phyloP scores from a whole-genome alignment of 2,329 filamentous ascomycete genomes.

The Ampelomyces quisqualis region DNA sequence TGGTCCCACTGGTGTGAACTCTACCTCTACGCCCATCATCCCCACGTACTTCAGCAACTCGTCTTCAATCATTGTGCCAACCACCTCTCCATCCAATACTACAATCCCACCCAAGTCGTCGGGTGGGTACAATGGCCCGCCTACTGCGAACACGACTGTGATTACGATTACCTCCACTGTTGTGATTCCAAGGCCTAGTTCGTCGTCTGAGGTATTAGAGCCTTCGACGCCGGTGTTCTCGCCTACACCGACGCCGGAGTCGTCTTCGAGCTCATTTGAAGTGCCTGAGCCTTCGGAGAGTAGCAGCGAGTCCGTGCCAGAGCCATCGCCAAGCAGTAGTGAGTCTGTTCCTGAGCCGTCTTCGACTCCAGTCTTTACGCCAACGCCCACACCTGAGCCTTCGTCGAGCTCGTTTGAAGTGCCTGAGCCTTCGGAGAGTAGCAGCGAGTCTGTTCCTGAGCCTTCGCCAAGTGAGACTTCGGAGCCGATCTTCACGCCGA shows the following conservation, averaged over 20 bases:
- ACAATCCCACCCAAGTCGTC: not conserved
- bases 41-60: not conserved
- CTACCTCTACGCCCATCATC: not conserved
- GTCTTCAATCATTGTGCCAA: not conserved
- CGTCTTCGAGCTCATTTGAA: not conserved
- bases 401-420: not conserved
- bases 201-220: not conserved
- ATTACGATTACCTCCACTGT: not conserved
- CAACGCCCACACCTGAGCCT: not conserved
- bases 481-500: not conserved
- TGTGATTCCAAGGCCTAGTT: no score
- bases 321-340: not conserved
- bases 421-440: no score
- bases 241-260: not conserved
- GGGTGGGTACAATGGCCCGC: conserved; percentile 7
- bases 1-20: not conserved
- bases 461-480: not conserved
- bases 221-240: not conserved
- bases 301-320: not conserved
- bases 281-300: not conserved
- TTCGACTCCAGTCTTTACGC: not conserved
- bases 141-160: conserved; percentile 2
- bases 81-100: not conserved
- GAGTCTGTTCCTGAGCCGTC: no score
- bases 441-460: not conserved